Conservation (phyloP, 768 basidiomycete genomes). For the Dioszegia crocea region DNA sequence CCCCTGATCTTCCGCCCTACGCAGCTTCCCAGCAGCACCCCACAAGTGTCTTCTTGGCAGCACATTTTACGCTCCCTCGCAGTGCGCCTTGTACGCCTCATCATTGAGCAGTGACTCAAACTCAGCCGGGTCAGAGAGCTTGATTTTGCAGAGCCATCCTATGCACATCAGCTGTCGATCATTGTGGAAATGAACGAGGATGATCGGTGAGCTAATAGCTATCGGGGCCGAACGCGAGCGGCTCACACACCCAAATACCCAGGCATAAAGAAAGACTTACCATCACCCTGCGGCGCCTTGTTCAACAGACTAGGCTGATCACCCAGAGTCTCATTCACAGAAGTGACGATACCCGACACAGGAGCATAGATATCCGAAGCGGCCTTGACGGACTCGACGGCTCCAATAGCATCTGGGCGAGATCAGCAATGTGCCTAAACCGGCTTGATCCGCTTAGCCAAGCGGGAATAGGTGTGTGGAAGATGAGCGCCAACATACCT, state of each 20-base stretch:
- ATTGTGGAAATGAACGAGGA: no score
- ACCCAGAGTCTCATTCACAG: conserved; percentile 69
- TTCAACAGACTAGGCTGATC: conserved; percentile 75
- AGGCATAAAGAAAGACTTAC: conserved; percentile 55
- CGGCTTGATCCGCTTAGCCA: neutral
- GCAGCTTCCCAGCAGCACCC: no score
- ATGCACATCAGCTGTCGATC: neutral
- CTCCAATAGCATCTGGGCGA: conserved; percentile 72
- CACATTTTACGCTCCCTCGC: conserved; percentile 49
- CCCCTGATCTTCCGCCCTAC: no score
- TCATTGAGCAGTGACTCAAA: conserved; percentile 70
- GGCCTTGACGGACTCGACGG: conserved; percentile 93
- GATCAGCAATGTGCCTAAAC: neutral
- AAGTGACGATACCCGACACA: conserved; percentile 74
- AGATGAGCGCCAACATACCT: conserved; percentile 59
- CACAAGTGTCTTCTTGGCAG: no score
- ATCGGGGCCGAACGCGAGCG: no score
- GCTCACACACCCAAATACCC: no score
- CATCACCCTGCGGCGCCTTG: conserved; percentile 76
- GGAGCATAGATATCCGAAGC: conserved; percentile 96
- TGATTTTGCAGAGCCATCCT: conserved; percentile 98
- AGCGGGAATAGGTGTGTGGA: neutral
- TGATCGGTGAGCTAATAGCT: no score
- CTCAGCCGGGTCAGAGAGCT: conserved; percentile 70
- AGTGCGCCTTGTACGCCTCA: conserved; percentile 68